Base-by-base conservation (phyloP, 805 yeast genomes). In the Zygosaccharomyces pseudorouxii region DNA sequence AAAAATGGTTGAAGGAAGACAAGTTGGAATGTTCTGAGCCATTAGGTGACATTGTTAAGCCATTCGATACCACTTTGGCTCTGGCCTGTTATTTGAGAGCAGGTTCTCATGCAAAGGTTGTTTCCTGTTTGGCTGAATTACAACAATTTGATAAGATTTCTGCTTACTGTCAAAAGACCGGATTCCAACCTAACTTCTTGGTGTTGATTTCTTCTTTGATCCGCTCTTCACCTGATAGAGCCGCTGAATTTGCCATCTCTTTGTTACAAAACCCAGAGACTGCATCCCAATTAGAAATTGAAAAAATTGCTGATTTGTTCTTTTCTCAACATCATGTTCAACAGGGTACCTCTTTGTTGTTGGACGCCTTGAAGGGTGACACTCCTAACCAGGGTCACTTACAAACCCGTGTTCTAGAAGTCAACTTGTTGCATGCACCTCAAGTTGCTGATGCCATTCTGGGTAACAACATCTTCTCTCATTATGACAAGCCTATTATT, bases 391-490 rank as follows among this genome's bases (percentile, higher is more conserved):
- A 93, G 65, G 97, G 97, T 14, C 96, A 89, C 63, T 76, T 93
- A 64, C 99, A 93, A 76, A 93, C 99, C 7, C 82, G 95, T 63
- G 80, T 93, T 45, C 79, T 93, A 57, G 99, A 93, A 71, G 89
- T 88, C 57, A 93, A 93, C 69, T 76, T 93, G 66, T 69, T 88
- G 65, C 95, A 90, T 67, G 99, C 99, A 14, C 99, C 99, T 45
- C 99, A 93, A 76, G 99, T 93, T 49, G 99, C 99, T 38, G 99
- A 93, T 71, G 99, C 99, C 18, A 93, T 93, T 57, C 77, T 93
- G 61, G 97, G 97, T 52, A 93, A 92, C 70, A 82, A 84, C 52
- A 92, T 93, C 88, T 93, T 95, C 73, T 81, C 90, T 56, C 97
- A 90, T 66, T 93, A 88, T 69, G 99, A 93, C 69, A 86, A 88